Conservation (phyloP, 768 basidiomycete species). For the Podaxis sp. region DNA sequence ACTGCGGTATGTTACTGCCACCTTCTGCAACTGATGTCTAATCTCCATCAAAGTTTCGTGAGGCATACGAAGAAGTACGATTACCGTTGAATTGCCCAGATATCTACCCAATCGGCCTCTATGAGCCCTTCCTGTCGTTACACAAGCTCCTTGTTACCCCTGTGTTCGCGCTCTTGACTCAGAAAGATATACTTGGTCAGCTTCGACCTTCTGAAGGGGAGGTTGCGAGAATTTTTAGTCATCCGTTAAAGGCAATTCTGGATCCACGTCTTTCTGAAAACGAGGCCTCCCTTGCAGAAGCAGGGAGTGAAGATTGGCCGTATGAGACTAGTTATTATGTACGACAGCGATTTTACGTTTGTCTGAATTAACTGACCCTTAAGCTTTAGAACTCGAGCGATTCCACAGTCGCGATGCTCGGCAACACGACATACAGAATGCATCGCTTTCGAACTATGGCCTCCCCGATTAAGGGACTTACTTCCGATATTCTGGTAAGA, state of each 20-base stretch:
- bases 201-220: slow-evolving; percentile 63
- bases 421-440: slow-evolving; percentile 65
- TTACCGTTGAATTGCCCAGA: slow-evolving; percentile 58
- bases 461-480: slow-evolving; percentile 83
- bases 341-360: slow-evolving; percentile 26
- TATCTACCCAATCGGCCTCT: slow-evolving; percentile 57
- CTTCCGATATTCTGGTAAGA: slow-evolving; percentile 77
- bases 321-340: slow-evolving; percentile 77
- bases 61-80: slow-evolving; percentile 84
- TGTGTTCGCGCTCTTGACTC: slow-evolving; percentile 68
- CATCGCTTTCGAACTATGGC: slow-evolving; percentile 79
- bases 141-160: slow-evolving; percentile 74
- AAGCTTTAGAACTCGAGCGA: slow-evolving; percentile 51
- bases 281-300: slow-evolving; percentile 48
- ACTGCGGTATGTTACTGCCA: slow-evolving; percentile 66
- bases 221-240: slow-evolving; percentile 78
- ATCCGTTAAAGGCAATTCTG: slow-evolving; percentile 73
- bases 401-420: slow-evolving; percentile 44
- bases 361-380: not conserved
- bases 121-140: slow-evolving; percentile 71
- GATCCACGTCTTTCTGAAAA: slow-evolving; percentile 52
- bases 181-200: slow-evolving; percentile 46
- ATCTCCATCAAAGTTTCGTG: slow-evolving; percentile 56
- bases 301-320: slow-evolving; percentile 75
- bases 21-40: slow-evolving; percentile 8